Percentiles rank a stretch among this genome's conserved stretches.
phyloP scores from a whole-genome alignment of 2,329 filamentous ascomycete genomes.

The Aspergillus jensenii region DNA sequence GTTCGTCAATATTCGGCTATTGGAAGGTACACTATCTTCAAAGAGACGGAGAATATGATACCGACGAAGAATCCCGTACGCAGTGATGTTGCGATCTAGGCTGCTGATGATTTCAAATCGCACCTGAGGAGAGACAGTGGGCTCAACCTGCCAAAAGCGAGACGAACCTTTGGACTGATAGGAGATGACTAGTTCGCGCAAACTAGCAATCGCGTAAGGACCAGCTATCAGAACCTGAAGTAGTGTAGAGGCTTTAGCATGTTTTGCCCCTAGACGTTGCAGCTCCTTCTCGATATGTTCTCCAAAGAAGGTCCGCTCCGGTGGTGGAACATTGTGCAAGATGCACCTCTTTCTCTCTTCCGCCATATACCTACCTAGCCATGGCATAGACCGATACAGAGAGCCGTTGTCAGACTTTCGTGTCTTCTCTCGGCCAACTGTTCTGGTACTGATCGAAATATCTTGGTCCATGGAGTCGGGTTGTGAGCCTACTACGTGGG shows the following conservation, averaged over 20 bases:
- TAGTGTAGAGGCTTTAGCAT: not conserved
- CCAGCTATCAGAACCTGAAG: not conserved
- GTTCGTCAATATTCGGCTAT: not conserved
- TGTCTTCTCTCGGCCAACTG: too few species aligned
- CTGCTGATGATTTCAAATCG: not conserved
- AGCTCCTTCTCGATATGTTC: not conserved
- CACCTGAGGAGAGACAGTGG: not conserved
- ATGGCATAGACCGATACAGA: not conserved
- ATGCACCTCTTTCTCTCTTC: not conserved
- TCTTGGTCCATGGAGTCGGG: too few species aligned
- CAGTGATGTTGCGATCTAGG: not conserved
- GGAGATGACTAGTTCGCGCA: not conserved
- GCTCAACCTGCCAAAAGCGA: not conserved
- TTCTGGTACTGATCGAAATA: too few species aligned
- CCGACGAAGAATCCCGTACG: not conserved
- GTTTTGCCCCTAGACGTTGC: not conserved
- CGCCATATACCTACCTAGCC: not conserved
- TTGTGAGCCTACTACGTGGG: too few species aligned
- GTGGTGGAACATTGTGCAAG: not conserved
- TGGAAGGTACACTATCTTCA: not conserved
- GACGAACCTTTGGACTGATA: not conserved
- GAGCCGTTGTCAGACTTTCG: too few species aligned
- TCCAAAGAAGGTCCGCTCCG: not conserved
- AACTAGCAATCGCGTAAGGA: not conserved
- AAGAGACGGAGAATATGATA: not conserved